Base-by-base conservation (phyloP, 2,329 filamentous ascomycete genomes). In the Penicillium sp. region DNA sequence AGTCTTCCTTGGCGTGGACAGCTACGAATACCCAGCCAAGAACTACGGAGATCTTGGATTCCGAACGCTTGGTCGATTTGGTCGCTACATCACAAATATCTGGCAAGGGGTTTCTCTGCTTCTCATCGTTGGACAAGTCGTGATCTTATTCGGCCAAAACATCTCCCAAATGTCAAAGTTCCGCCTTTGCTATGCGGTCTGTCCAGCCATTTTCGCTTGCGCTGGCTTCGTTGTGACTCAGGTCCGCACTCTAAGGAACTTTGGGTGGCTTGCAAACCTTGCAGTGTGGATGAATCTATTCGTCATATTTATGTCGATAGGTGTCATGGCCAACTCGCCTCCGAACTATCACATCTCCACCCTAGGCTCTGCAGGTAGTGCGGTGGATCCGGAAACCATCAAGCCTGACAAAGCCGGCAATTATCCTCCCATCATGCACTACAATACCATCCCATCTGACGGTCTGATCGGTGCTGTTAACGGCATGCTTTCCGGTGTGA, bases 291-390 rank as follows among this genome's bases (percentile, higher is more conserved):
- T 87, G 55, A 87, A 86, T 63, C 64, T 87, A 24, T 68, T 84
- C 38, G 79, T 84, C 64, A 83, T 87, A 54, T 79, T 87, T 65
- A 82, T 87, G 62, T 83, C 81, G 13, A 86, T 87, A 82, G 84
- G 81, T 24, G 82, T 83, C 4, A 80, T 81, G 5, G 80, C 83
- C 1, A 75, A 84, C 60, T 81, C 78, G 4, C 75, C 77, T 1
- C 85, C 85, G 0, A 84, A 86, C 65, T 86, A 82, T 26, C 51
- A 49, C 4, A 72, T 75, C 50, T 61, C 70, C 2, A 68, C 62
- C 1, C 60, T 75, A 10, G 70, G 70, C 3, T 73, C 71, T 26
- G 73, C 72, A 1, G 73, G 72, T 9, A 70, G 69, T 6, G 66
- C 64, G 9, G 67, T 71, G 1, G 57, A 72, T 58, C 30, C 64